Conservation (phyloP, 139 green algal genomes). For the Spirogloea muscicola region DNA sequence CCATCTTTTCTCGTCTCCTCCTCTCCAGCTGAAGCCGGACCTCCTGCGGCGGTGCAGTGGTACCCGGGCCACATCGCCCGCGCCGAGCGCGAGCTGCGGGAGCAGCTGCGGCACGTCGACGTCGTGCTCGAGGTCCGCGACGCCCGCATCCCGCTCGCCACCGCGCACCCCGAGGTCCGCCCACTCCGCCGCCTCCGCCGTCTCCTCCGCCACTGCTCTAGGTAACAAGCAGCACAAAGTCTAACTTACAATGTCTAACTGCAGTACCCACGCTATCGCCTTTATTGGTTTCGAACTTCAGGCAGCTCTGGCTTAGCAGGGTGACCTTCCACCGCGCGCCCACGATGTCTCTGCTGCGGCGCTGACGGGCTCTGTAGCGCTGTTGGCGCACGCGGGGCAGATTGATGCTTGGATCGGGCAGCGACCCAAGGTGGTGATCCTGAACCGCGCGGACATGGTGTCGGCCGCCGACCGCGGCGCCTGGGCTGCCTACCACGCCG, state of each 20-base stretch:
- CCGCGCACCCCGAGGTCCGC: constrained; percentile 49
- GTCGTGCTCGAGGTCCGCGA: constrained; percentile 95
- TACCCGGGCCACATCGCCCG: constrained; percentile 97
- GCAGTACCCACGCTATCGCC: too few relatives aligned
- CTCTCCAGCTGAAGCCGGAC: too few relatives aligned
- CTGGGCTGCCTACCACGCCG: constrained; percentile 59
- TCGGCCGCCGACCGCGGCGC: constrained; percentile 53
- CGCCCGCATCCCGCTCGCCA: constrained; percentile 57
- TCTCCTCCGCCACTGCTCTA: too few relatives aligned
- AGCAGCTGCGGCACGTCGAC: constrained; percentile 79
- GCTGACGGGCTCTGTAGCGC: too few relatives aligned
- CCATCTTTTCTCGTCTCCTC: background rate
- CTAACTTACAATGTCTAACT: too few relatives aligned
- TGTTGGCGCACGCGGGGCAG: too few relatives aligned
- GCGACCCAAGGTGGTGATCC: constrained; percentile 67
- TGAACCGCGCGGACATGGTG: constrained; percentile 93
- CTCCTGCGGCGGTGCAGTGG: constrained; percentile 89
- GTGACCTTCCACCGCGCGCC: too few relatives aligned
- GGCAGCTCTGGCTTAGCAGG: too few relatives aligned
- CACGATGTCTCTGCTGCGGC: background rate
- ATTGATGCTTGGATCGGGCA: constrained; percentile 68
- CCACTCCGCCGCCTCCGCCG: background rate
- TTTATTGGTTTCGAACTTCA: too few relatives aligned
- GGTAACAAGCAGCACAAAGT: too few relatives aligned
- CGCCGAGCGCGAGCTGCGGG: constrained; percentile 81